phyloP scores from a whole-genome alignment of 2,329 filamentous ascomycete genomes.

The Fusarium torreyae region DNA sequence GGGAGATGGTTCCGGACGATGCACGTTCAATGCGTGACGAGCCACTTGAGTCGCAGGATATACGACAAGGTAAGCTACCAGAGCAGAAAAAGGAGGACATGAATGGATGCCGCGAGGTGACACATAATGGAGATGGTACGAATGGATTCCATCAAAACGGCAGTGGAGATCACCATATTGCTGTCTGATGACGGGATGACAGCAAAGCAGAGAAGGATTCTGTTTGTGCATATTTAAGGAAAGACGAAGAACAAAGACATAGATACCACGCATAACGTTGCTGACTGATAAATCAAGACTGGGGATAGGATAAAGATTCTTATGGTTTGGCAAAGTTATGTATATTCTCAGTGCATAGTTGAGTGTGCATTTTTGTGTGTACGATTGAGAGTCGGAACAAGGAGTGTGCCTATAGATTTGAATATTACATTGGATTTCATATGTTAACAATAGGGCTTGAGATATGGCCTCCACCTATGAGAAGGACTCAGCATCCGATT shows the following conservation, averaged over 20 bases:
- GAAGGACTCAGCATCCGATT: not conserved
- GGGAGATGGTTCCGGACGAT: conserved; percentile 69
- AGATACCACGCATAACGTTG: conserved; percentile 41
- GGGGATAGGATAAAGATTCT: conserved; percentile 3
- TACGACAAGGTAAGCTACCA: conserved; percentile 33
- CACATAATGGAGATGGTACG: conserved; percentile 22
- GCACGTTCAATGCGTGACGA: conserved; percentile 55
- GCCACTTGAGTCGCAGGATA: conserved; percentile 49
- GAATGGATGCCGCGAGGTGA: conserved; percentile 26
- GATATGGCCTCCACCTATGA: not conserved
- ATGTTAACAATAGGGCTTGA: not conserved
- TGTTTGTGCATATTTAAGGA: conserved; percentile 6
- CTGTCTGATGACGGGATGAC: conserved; percentile 19
- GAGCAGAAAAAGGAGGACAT: conserved; percentile 27
- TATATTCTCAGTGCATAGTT: conserved; percentile 1
- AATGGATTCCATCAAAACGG: conserved; percentile 18
- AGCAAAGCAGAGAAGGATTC: not conserved
- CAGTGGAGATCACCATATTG: conserved; percentile 20
- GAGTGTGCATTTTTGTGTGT: conserved; percentile 1
- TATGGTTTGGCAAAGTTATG: conserved; percentile 5
- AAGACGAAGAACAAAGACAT: conserved; percentile 24
- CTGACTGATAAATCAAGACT: conserved; percentile 26
- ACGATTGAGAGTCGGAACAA: not conserved
- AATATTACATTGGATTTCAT: not conserved
- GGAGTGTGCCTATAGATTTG: conserved; percentile 20